Percentiles rank a stretch among this genome's conserved stretches.
phyloP scores from a whole-genome alignment of 768 basidiomycete genomes.

The Boletus pseudopeckii region DNA sequence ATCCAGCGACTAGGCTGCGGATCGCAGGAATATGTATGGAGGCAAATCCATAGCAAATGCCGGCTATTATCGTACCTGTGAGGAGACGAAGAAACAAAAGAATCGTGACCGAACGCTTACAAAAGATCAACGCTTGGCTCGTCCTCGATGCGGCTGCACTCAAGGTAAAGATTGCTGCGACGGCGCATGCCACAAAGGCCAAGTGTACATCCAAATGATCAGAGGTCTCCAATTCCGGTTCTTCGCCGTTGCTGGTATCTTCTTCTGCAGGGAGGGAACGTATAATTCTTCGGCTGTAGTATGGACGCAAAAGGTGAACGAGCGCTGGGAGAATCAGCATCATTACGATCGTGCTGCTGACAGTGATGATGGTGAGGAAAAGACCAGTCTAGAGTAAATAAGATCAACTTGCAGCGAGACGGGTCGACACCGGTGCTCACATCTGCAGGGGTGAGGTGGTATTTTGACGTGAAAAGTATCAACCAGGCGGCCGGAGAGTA shows the following conservation, averaged over 20 bases:
- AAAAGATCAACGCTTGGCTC: conserved; percentile 4
- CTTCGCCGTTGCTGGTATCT: neutral
- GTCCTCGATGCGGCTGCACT: conserved; percentile 14
- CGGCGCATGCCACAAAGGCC: conserved; percentile 18
- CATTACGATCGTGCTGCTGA: conserved; percentile 18
- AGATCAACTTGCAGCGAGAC: neutral
- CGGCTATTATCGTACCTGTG: conserved; percentile 13
- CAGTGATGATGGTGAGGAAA: conserved; percentile 17
- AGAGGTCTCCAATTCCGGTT: conserved; percentile 7
- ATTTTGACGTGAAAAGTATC: conserved; percentile 25
- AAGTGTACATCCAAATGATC: conserved; percentile 32
- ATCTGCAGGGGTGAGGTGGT: conserved; percentile 26
- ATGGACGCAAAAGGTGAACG: conserved; percentile 25
- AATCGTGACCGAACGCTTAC: conserved; percentile 1
- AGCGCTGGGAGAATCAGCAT: conserved; percentile 20
- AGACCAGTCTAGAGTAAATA: conserved; percentile 24
- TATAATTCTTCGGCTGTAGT: conserved; percentile 14
- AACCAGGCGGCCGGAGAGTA: conserved; percentile 19
- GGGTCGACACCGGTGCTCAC: conserved; percentile 7
- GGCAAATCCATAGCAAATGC: conserved; percentile 15
- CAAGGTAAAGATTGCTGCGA: conserved; percentile 12
- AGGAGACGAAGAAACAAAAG: neutral
- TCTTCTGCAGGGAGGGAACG: neutral
- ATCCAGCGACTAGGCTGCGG: conserved; percentile 26
- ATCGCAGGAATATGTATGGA: conserved; percentile 16